phyloP scores from a whole-genome alignment of 768 basidiomycete genomes.

The Lactarius deliciosus region DNA sequence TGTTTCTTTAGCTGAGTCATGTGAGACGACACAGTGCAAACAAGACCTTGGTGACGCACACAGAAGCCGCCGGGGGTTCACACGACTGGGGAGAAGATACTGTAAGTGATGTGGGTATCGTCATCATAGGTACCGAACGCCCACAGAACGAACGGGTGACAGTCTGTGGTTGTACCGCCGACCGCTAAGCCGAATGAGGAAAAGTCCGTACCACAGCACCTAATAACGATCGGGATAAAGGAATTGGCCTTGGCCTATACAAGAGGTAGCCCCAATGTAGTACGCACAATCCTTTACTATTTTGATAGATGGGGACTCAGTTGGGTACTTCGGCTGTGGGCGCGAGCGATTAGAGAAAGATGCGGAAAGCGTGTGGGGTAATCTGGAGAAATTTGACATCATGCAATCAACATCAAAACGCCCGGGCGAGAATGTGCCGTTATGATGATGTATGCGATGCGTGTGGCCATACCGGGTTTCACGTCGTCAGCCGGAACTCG shows the following conservation, averaged over 20 bases:
- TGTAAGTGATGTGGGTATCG: slow-evolving; percentile 2
- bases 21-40: background rate
- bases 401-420: background rate
- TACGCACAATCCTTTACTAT: background rate
- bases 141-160: background rate
- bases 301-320: background rate
- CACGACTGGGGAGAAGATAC: background rate
- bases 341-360: background rate
- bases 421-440: slow-evolving; percentile 13
- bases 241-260: background rate
- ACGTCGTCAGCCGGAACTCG: background rate
- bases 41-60: background rate
- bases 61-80: background rate
- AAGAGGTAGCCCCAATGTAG: background rate
- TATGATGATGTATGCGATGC: slow-evolving; percentile 5
- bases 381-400: slow-evolving; percentile 18
- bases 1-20: background rate
- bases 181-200: slow-evolving; percentile 12
- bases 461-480: background rate
- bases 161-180: background rate
- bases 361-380: slow-evolving; percentile 1
- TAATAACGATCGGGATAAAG: background rate
- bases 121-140: background rate
- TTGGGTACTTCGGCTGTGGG: background rate
- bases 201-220: slow-evolving; percentile 5